Conservation (phyloP, 2,329 filamentous ascomycete species). For the Trichoderma sp. region DNA sequence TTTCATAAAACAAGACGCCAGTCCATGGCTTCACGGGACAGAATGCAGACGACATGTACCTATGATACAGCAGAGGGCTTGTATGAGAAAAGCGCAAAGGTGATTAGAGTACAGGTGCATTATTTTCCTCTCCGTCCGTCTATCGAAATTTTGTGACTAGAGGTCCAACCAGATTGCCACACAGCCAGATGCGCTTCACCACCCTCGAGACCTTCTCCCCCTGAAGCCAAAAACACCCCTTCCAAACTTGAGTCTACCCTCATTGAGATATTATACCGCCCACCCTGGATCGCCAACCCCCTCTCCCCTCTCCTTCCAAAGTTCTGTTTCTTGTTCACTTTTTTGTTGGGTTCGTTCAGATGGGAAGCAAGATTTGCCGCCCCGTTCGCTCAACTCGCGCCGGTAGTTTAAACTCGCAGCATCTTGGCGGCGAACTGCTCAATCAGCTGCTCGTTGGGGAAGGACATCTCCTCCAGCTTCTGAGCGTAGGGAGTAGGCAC, state of each 20-base stretch:
- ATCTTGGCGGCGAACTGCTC: conserved; percentile 88
- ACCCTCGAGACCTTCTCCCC: background rate
- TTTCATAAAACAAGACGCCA: background rate
- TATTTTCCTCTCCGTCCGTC: conserved; percentile 40
- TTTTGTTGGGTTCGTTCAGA: background rate
- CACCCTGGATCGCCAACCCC: conserved; percentile 1
- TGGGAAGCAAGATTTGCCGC: background rate
- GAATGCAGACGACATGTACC: background rate
- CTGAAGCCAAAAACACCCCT: conserved; percentile 17
- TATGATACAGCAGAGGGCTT: conserved; percentile 35
- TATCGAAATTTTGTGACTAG: conserved; percentile 39
- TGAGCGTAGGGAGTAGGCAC: conserved; percentile 95
- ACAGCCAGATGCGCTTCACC: conserved; percentile 27
- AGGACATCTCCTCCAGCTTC: conserved; percentile 91
- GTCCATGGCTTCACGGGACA: background rate
- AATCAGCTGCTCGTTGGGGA: conserved; percentile 89
- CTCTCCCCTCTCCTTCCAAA: background rate
- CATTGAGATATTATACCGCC: conserved; percentile 19
- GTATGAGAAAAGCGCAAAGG: conserved; percentile 44
- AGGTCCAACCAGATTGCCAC: conserved; percentile 32
- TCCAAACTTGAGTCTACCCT: background rate
- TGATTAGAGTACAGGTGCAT: conserved; percentile 46
- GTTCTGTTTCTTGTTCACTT: background rate
- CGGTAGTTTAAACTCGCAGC: conserved; percentile 65
- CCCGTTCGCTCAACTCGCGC: conserved; percentile 4